phyloP scores from a whole-genome alignment of 495 filamentous ascomycete genomes.

The Letharia columbiana region DNA sequence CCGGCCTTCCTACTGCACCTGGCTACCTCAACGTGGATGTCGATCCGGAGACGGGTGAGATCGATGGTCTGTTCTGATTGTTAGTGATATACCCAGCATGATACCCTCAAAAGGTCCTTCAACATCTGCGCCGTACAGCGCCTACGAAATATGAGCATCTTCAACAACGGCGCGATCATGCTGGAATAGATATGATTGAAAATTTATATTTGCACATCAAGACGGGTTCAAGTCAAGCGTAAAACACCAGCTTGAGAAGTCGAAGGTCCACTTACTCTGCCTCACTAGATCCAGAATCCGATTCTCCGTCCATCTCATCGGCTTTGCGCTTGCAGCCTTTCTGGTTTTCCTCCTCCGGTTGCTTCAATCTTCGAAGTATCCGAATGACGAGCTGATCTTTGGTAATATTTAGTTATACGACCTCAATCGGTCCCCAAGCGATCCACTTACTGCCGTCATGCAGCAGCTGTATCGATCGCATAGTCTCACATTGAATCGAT shows the following conservation, averaged over 20 bases:
- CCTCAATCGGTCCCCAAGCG: background rate
- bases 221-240: background rate
- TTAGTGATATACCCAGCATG: background rate
- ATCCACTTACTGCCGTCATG: background rate
- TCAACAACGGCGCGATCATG: conserved; percentile 14
- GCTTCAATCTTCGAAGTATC: background rate
- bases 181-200: background rate
- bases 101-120: conserved; percentile 4
- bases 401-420: too few relatives aligned
- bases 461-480: background rate
- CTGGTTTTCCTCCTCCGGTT: background rate
- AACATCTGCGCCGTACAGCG: conserved; percentile 8
- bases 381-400: background rate
- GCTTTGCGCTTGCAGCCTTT: background rate
- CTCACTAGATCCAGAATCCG: background rate
- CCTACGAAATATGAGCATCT: conserved; percentile 5
- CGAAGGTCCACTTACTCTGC: background rate
- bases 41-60: conserved; percentile 86
- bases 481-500: background rate
- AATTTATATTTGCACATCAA: background rate
- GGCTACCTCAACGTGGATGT: conserved; percentile 96
- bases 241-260: background rate
- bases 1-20: conserved; percentile 87
- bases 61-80: conserved; percentile 82
- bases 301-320: background rate